Percentiles rank a stretch among this genome's conserved stretches.
These are phyloP conservation scores for Ceratobasidium sp. DNA, from an alignment of 1,284 basidiomycete genomes.

Conservation along the genomic window DNA sequence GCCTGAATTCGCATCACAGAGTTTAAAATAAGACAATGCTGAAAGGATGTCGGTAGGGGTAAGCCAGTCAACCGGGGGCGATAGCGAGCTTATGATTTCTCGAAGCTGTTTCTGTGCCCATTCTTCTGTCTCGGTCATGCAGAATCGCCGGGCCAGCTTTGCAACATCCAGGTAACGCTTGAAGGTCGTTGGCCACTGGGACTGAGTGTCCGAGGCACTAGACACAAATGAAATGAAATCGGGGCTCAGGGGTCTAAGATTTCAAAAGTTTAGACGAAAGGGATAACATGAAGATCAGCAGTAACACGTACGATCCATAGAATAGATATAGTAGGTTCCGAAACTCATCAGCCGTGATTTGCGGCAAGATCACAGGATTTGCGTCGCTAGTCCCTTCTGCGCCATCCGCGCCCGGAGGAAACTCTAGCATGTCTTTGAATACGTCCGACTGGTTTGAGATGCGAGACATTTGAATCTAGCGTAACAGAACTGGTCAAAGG, in stretches of 20 bases:
- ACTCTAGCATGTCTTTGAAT: slow-evolving; percentile 1
- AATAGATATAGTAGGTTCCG: slow-evolving; percentile 2
- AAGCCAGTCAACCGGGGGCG: background rate
- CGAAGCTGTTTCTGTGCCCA: background rate
- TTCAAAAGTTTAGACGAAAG: no score
- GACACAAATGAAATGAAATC: background rate
- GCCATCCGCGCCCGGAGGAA: background rate
- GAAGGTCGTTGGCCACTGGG: background rate
- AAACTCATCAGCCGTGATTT: slow-evolving; percentile 5
- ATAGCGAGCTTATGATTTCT: background rate
- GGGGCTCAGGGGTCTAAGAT: background rate
- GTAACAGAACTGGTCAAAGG: background rate
- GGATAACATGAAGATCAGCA: no score
- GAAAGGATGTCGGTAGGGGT: background rate
- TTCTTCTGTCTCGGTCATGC: background rate
- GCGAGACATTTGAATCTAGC: slow-evolving; percentile 4
- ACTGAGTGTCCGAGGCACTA: background rate
- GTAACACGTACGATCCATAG: background rate
- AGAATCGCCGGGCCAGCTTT: background rate
- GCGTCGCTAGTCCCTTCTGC: slow-evolving; percentile 11
- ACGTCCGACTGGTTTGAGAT: background rate
- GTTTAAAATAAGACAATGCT: background rate
- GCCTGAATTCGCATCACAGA: background rate
- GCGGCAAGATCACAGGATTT: background rate
- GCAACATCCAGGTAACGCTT: slow-evolving; percentile 8